phyloP scores from a whole-genome alignment of 495 filamentous ascomycete genomes.

The Aspergillus carlsbadensis region DNA sequence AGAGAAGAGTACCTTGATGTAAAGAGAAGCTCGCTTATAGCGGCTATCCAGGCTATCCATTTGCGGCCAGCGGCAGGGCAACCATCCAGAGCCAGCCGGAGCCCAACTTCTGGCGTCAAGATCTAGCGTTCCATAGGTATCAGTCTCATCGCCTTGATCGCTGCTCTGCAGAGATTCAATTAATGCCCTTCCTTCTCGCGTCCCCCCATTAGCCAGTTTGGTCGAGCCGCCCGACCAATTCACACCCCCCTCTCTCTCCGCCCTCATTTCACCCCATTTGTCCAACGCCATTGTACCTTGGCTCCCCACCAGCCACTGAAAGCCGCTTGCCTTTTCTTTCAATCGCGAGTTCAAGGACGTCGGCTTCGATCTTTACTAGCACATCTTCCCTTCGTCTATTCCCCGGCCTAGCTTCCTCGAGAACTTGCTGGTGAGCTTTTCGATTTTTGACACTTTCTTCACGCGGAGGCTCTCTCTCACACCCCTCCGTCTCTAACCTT shows the following conservation, averaged over 20 bases:
- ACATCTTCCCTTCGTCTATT: neutral
- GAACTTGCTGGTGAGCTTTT: constrained; percentile 17
- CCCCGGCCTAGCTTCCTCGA: neutral
- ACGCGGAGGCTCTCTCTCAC: constrained; percentile 14
- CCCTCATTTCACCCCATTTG: constrained; percentile 25
- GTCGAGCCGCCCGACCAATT: constrained; percentile 37
- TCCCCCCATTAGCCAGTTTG: constrained; percentile 20
- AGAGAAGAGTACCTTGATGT: no score
- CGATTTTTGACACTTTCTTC: constrained; percentile 25
- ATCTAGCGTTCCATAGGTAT: constrained; percentile 34
- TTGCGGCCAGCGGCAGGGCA: constrained; percentile 45
- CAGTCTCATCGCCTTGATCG: constrained; percentile 28
- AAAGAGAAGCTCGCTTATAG: constrained; percentile 37
- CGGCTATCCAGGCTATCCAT: constrained; percentile 46
- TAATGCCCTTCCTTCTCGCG: constrained; percentile 5
- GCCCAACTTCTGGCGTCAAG: constrained; percentile 35
- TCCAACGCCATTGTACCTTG: constrained; percentile 18
- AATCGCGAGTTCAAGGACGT: constrained; percentile 4
- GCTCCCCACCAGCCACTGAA: constrained; percentile 21
- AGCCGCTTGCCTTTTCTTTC: constrained; percentile 10
- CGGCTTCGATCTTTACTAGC: neutral
- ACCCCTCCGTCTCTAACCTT: constrained; percentile 16
- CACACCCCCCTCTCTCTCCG: constrained; percentile 42
- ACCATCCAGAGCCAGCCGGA: constrained; percentile 47
- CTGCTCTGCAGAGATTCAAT: constrained; percentile 2